Base-by-base conservation (phyloP, 2,329 filamentous ascomycete genomes). In the Zymoseptoria crescenta region DNA sequence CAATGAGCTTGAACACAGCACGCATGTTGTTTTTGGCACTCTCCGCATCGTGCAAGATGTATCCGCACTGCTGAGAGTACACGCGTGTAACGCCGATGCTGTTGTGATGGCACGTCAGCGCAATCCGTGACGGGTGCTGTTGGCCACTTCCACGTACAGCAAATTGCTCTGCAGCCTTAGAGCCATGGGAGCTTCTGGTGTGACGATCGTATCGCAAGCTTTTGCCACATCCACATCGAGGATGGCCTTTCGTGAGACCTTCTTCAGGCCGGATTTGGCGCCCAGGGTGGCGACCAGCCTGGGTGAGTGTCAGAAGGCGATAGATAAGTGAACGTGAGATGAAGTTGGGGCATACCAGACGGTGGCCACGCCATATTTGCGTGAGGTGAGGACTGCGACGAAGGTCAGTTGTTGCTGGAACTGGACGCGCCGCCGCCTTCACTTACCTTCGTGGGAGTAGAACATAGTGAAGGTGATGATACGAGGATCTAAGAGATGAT, bases 211-310 rank as follows among this genome's bases (percentile, higher is more conserved):
- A 64, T 87, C 81, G 73, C 93, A 96, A 59, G 94, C 92, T 70
- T 88, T 91, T 41, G 85, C 81, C 27, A 99, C 86, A 68, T 97
- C 83, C 65, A 99, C 94, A 16, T 90, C 85, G 60, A 93, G 84
- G 60, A 99, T 96, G 8, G 89, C 87, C 72, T 94, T 96, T 54
- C 88, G 85, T 7, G 87, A 89, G 67, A 99, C 79, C 68, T 86
- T 91, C 67, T 85, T 88, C 45, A 87, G 80, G 56, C 77, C 82
- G 0, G 86, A 88, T 64, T 85, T 89, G 4, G 84, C 81, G 19
- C 91, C 91, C 1, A 96, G 82, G 0, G 93, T 99, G 49, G 94
- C 94, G 49, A 96, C 87, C 49, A 96, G 85, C 93, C 93, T 96
- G 63, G 4, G 49, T 4, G 49, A 55, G 49, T 57, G 45, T 64